Percentiles rank a stretch among this genome's conserved stretches.
phyloP scores from a whole-genome alignment of 352 stramenopile genomes.

The Pythium phragmitis region DNA sequence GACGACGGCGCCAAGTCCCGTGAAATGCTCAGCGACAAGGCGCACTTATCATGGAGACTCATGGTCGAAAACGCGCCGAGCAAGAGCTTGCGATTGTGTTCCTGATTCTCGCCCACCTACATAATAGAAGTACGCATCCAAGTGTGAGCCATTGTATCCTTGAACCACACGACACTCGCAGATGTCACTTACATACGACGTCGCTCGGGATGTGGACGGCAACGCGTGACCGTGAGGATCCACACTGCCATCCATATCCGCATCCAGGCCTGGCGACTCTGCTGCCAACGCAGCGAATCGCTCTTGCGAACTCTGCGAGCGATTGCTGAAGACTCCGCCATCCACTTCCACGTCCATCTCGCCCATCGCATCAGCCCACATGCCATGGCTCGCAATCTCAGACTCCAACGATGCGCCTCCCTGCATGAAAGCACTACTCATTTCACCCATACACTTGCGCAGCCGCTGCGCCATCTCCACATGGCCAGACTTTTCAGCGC shows the following conservation, averaged over 20 bases:
- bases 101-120: conserved; percentile 68
- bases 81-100: conserved; percentile 82
- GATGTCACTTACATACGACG: conserved; percentile 45
- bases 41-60: conserved; percentile 88
- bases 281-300: conserved; percentile 3
- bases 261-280: conserved; percentile 18
- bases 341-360: conserved; percentile 30
- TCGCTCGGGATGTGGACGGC: conserved; percentile 7
- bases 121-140: conserved; percentile 5
- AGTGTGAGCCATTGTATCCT: background rate
- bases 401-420: background rate
- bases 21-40: conserved; percentile 79
- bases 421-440: background rate
- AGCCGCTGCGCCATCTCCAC: conserved; percentile 44
- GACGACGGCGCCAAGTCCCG: conserved; percentile 37
- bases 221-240: background rate
- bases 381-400: conserved; percentile 9
- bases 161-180: background rate
- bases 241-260: conserved; percentile 7
- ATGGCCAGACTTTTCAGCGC: conserved; percentile 77
- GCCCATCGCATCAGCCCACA: conserved; percentile 11
- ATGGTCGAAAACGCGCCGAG: conserved; percentile 86
- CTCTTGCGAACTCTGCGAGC: conserved; percentile 13
- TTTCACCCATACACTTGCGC: conserved; percentile 38
- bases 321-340: conserved; percentile 2